Evolutionary conservation across 768 basidiomycete genomes (phyloP).

Genomic region (Leccinellum luteum): DNA sequence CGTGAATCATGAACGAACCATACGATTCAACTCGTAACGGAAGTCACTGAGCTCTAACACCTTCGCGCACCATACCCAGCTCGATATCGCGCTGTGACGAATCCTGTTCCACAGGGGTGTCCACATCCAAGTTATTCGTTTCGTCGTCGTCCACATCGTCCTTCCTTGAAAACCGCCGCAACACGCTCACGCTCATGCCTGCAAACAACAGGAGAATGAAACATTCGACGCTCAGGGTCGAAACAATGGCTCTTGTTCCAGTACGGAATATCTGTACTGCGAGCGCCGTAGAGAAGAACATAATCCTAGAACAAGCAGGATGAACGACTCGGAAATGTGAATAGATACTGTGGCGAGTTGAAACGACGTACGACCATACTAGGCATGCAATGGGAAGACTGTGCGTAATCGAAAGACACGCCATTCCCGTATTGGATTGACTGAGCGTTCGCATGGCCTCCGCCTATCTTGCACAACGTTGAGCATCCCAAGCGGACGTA

Average conservation of each 20-base stretch:
- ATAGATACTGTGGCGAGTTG: not conserved
- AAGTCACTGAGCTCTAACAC: no score
- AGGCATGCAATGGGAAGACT: slow-evolving; percentile 13
- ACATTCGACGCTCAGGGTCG: slow-evolving; percentile 4
- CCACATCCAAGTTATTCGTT: not conserved
- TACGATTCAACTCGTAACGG: not conserved
- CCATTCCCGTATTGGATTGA: not conserved
- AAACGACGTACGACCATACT: slow-evolving; percentile 15
- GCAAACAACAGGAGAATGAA: slow-evolving; percentile 5
- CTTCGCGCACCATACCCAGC: not conserved
- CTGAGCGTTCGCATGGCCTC: slow-evolving; percentile 3
- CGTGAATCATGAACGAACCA: not conserved
- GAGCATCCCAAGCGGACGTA: not conserved
- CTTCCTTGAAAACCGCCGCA: not conserved
- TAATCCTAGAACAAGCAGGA: not conserved
- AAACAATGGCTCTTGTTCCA: not conserved
- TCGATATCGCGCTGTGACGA: not conserved
- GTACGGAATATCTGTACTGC: slow-evolving; percentile 7
- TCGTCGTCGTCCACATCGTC: not conserved
- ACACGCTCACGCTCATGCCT: not conserved
- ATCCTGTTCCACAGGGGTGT: not conserved
- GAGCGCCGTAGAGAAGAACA: slow-evolving; percentile 6
- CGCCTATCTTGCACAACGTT: not conserved
- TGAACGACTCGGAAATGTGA: not conserved
- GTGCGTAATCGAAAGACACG: slow-evolving; percentile 15